Base-by-base conservation (phyloP, 352 stramenopile genomes). In the Phytophthora citrophthora region DNA sequence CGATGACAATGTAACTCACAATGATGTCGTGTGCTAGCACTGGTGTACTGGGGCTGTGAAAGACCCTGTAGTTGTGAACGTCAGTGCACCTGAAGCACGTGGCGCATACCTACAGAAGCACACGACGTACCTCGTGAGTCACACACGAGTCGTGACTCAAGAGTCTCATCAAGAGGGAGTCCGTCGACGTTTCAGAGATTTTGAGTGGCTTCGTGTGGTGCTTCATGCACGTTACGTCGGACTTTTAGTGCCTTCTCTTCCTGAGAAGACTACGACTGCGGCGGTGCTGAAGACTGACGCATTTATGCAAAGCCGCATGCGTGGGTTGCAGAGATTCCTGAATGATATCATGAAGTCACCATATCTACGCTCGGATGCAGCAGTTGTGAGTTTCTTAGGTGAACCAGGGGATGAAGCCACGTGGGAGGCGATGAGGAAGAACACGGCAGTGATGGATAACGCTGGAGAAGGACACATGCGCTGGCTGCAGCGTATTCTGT, bases 101-200 rank as follows among this genome's bases (percentile, higher is more conserved):
- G 83, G 83, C 10, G 72, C 70, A 27, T 93, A 90, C 45, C 54
- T 93, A 6, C 85, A 89, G 55, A 90, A 89, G 55, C 78, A 91
- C 76, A 91, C 78, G 68, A 89, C 79, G 32, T 91, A 83, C 53
- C 68, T 86, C 11, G 72, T n/a, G n/a, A n/a, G n/a, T n/a, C n/a
- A n/a, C n/a, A n/a, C n/a, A n/a, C n/a, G n/a, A n/a, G n/a, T n/a
- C n/a, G n/a, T 92, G 57, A 27, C 71, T 70, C 72, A 84, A 26
- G 52, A 65, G 8, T 40, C 23, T 32, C 57, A 48, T 10, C 64
- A 72, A 54, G 59, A 74, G 20, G 59, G 68, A 16, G 72, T 87
- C 18, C 81, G 83, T 0, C 81, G 83, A 26, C 79, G 83, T 55
- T 92, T 89, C 44, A 86, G 83, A 43, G 83, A 92, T 52, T 92